Conservation (phyloP, 2,329 filamentous ascomycete genomes). For the Alternaria brassicicola region DNA sequence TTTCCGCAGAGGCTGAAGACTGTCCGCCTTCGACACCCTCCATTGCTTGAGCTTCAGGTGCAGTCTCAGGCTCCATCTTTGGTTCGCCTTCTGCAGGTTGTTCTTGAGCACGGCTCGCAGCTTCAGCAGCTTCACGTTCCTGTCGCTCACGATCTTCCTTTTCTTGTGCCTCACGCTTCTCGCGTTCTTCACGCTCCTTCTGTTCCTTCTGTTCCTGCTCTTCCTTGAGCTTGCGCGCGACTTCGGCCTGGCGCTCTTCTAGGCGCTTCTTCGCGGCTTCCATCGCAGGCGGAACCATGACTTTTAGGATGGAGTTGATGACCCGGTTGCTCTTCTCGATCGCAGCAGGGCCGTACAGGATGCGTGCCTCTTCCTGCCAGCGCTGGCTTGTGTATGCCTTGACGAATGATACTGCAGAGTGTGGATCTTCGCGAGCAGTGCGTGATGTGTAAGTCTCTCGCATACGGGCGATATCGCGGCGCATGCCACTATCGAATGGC, state of each 20-base stretch:
- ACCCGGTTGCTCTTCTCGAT: constrained; percentile 73
- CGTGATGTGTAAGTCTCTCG: constrained; percentile 41
- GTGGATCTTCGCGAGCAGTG: constrained; percentile 62
- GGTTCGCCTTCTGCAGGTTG: constrained; percentile 22
- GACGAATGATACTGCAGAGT: constrained; percentile 77
- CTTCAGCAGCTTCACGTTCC: constrained; percentile 52
- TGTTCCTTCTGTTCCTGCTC: constrained; percentile 69
- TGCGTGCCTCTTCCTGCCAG: constrained; percentile 88
- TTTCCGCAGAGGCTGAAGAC: constrained; percentile 32
- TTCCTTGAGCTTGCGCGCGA: constrained; percentile 65
- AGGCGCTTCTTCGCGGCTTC: constrained; percentile 77
- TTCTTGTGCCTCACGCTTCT: constrained; percentile 60
- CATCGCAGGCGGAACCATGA: constrained; percentile 82
- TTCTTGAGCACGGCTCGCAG: constrained; percentile 46
- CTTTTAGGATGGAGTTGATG: constrained; percentile 70
- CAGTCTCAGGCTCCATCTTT: constrained; percentile 47
- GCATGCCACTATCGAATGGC: constrained; percentile 41
- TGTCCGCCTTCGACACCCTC: constrained; percentile 71
- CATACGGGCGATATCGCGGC: constrained; percentile 40
- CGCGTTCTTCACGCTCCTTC: constrained; percentile 65
- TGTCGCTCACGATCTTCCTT: constrained; percentile 50
- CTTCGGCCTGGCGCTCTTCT: constrained; percentile 74
- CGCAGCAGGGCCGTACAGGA: constrained; percentile 76
- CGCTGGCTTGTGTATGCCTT: constrained; percentile 74
- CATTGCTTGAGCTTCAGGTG: constrained; percentile 64